Evolutionary conservation across 805 yeast genomes (phyloP).

Genomic region (Scheffersomyces lignosus): DNA sequence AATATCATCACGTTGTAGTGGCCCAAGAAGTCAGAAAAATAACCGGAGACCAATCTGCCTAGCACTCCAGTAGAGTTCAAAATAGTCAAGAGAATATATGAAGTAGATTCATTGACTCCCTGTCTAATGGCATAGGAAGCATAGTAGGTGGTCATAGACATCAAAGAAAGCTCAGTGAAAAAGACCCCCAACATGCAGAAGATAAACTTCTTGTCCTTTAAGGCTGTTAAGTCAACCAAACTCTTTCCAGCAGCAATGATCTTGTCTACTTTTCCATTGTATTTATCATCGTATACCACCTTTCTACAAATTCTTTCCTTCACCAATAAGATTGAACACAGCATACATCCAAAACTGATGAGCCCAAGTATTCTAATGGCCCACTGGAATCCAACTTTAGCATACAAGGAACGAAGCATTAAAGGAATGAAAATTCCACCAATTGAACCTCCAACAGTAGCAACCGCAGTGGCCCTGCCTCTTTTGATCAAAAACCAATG

Average conservation of each 20-base stretch:
- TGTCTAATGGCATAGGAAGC: constrained; percentile 56
- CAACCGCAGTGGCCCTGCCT: constrained; percentile 21
- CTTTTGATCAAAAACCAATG: constrained; percentile 23
- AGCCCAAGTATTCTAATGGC: constrained; percentile 37
- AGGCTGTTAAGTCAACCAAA: constrained; percentile 38
- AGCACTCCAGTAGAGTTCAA: constrained; percentile 47
- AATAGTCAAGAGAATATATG: constrained; percentile 47
- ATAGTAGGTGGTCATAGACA: constrained; percentile 53
- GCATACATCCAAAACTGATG: constrained; percentile 14
- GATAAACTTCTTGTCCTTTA: constrained; percentile 38
- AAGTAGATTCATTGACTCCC: constrained; percentile 44
- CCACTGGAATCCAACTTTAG: constrained; percentile 58
- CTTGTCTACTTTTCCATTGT: constrained; percentile 1
- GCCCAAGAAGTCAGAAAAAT: constrained; percentile 54
- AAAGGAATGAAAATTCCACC: constrained; percentile 68
- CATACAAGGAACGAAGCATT: constrained; percentile 45
- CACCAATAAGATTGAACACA: constrained; percentile 12
- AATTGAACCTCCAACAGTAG: constrained; percentile 57
- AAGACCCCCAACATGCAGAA: constrained; percentile 42
- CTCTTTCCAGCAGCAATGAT: constrained; percentile 3
- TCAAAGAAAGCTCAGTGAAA: constrained; percentile 51
- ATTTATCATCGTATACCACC: not conserved
- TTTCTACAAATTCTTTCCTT: constrained; percentile 12
- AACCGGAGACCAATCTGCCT: constrained; percentile 59
- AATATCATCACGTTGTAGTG: constrained; percentile 55